A percentile compares a stretch with the other conserved stretches of the same genome.
These are phyloP conservation scores for Candida gorgasii DNA, from an alignment of 805 yeast genomes.

Conservation along the genomic window DNA sequence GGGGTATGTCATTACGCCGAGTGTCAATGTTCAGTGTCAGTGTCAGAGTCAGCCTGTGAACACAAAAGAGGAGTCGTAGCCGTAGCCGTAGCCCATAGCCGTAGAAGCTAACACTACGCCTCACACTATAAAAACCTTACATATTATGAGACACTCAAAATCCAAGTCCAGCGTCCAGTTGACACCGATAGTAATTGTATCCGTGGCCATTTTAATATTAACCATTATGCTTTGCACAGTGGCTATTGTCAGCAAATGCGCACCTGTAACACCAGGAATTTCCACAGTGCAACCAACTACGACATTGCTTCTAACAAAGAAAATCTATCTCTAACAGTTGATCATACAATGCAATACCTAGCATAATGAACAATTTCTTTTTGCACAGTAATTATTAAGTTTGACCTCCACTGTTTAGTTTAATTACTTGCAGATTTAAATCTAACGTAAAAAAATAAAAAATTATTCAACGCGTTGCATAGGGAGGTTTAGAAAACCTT, in stretches of 20 bases:
- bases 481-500: slow-evolving; percentile 3
- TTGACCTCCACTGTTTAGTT: background rate
- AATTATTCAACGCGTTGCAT: slow-evolving; percentile 8
- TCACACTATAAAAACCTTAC: too few species aligned
- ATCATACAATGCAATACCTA: too few species aligned
- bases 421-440: slow-evolving; percentile 6
- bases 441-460: background rate
- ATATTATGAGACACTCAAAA: too few species aligned
- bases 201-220: background rate
- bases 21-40: too few species aligned
- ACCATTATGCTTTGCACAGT: background rate
- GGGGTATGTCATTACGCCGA: too few species aligned
- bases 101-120: too few species aligned
- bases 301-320: slow-evolving; percentile 2
- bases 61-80: too few species aligned
- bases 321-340: background rate
- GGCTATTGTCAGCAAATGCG: background rate
- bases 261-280: slow-evolving; percentile 3
- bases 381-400: background rate
- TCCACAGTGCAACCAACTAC: slow-evolving; percentile 3
- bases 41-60: too few species aligned
- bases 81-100: too few species aligned
- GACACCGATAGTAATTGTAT: background rate
- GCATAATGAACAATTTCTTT: background rate
- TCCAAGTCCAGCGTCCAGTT: too few species aligned